phyloP scores from a whole-genome alignment of 2,329 filamentous ascomycete species.

The Akanthomyces uredinophilus region DNA sequence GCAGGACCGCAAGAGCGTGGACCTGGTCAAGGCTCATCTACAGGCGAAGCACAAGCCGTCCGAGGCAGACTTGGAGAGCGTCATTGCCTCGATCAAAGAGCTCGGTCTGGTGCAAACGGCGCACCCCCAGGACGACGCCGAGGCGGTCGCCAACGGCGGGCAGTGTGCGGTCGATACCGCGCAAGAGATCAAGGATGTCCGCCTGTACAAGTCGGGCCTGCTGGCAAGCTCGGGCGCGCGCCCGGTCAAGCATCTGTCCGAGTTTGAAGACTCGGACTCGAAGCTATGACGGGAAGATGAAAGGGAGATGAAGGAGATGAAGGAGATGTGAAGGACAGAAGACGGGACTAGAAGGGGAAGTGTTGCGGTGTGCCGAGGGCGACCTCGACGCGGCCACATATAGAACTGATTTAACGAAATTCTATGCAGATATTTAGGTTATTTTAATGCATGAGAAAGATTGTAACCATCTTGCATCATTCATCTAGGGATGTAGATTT shows the following conservation, averaged over 20 bases:
- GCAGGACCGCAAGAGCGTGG: slow-evolving; percentile 45
- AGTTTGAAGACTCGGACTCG: slow-evolving; percentile 79
- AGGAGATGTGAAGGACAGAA: background rate
- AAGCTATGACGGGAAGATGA: slow-evolving; percentile 56
- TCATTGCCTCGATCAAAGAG: slow-evolving; percentile 42
- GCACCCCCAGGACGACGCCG: slow-evolving; percentile 27
- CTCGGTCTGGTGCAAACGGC: slow-evolving; percentile 37
- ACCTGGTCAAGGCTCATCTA: slow-evolving; percentile 47
- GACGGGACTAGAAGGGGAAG: background rate
- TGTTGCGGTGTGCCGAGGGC: background rate
- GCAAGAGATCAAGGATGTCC: slow-evolving; percentile 68
- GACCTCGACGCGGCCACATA: background rate
- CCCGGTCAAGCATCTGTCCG: slow-evolving; percentile 68
- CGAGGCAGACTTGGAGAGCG: slow-evolving; percentile 43
- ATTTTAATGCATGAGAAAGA: background rate
- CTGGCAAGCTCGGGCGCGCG: slow-evolving; percentile 66
- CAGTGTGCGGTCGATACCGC: slow-evolving; percentile 37
- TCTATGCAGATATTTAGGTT: background rate
- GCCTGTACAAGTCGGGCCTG: slow-evolving; percentile 73
- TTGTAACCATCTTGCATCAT: background rate
- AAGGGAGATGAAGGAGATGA: background rate
- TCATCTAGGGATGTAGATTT: background rate
- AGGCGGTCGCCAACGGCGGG: slow-evolving; percentile 39
- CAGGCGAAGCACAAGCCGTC: slow-evolving; percentile 42
- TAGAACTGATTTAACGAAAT: slow-evolving; percentile 11